phyloP scores from a whole-genome alignment of 352 stramenopile genomes.

The Phytophthora fragariae region DNA sequence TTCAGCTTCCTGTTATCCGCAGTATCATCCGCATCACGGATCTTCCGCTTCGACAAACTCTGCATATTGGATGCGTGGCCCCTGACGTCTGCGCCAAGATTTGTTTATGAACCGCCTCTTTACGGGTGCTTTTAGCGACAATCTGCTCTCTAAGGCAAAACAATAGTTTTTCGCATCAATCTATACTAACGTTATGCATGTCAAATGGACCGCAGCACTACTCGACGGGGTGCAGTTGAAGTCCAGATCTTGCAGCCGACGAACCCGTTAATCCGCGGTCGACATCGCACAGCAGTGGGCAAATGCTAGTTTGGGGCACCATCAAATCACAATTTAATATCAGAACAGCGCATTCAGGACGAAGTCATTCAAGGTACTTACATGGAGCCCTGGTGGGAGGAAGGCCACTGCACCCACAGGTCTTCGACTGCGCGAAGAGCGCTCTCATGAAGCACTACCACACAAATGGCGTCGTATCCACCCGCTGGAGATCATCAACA shows the following conservation, averaged over 20 bases:
- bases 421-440: conserved; percentile 68
- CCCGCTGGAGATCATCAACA: conserved; percentile 69
- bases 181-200: neutral
- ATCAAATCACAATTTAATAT: neutral
- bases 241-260: conserved; percentile 22
- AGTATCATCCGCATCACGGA: conserved; percentile 27
- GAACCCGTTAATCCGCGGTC: conserved; percentile 29
- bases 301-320: conserved; percentile 52
- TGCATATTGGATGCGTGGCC: conserved; percentile 17
- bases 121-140: neutral
- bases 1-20: conserved; percentile 22
- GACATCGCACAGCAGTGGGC: conserved; percentile 70
- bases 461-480: conserved; percentile 97
- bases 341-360: conserved; percentile 8
- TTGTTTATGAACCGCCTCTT: conserved; percentile 3
- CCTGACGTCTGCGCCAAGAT: conserved; percentile 9
- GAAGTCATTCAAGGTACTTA: conserved; percentile 32
- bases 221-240: conserved; percentile 39
- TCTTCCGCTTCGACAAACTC: conserved; percentile 44
- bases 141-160: conserved; percentile 14
- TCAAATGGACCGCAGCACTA: conserved; percentile 16
- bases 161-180: conserved; percentile 7
- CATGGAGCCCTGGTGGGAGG: conserved; percentile 50
- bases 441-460: conserved; percentile 77
- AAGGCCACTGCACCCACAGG: conserved; percentile 79